Base-by-base conservation (phyloP, 2,329 filamentous ascomycete genomes). In the Alternaria hordeiaustralica region DNA sequence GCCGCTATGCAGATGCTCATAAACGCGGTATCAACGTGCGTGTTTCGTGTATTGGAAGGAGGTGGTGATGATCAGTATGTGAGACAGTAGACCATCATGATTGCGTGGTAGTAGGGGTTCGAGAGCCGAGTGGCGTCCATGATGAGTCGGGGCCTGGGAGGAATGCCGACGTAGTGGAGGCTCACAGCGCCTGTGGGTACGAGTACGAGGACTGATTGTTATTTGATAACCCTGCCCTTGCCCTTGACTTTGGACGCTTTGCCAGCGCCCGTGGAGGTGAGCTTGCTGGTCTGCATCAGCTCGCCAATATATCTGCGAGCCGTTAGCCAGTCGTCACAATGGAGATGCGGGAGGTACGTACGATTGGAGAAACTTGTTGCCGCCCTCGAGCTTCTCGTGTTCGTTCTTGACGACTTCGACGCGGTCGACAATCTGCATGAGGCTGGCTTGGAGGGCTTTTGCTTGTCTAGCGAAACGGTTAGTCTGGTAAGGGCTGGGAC, bases 321-420 rank as follows among this genome's bases (percentile, higher is more conserved):
- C 20, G 63, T 74, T 69, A 79, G 73, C 47, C 33, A 53, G 8
- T 15, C 30, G 15, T 11, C 9, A 13, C 20, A 13, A 44, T 13
- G 6, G 6, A 50, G 25, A 21, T 10, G 15, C 7, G 18, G 23
- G 33, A 26, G n/a, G 13, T 15, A 82, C 83, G 59, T 75, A 85
- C 84, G 84, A 85, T 81, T 98, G 95, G 51, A 99, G 83, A 77
- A 98, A 97, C 75, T 94, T 95, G 86, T 99, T 99, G 80, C 97
- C 94, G 80, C 88, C 96, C 81, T 98, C 94, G 58, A 99, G 89
- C 82, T 97, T 97, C 82, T 97, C 93, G 78, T 99, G 94, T 78
- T 98, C 95, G 72, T 92, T 91, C 80, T 94, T 93, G 68, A 98
- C 94, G 28, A 93, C 92, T 77, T 99, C 96, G 78, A 98, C 96